Evolutionary conservation across 495 filamentous ascomycete species (phyloP).

Genomic region (Extremus antarcticus): DNA sequence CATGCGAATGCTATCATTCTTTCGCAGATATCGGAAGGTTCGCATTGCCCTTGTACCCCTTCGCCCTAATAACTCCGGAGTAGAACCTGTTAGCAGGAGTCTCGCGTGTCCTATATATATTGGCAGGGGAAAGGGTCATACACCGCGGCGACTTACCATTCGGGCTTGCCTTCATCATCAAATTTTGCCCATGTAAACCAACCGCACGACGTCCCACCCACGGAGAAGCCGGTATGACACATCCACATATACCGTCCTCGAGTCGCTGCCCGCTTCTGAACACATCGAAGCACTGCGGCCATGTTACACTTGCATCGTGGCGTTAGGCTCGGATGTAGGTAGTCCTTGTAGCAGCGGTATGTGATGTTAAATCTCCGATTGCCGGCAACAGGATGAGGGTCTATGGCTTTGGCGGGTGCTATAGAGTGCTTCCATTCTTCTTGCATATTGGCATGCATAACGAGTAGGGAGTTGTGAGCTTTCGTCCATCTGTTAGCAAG

Average conservation of each 20-base stretch:
- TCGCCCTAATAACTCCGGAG: too few species aligned
- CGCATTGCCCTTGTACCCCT: constrained; percentile 14
- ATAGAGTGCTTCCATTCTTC: constrained; percentile 73
- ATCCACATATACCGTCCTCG: constrained; percentile 86
- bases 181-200: constrained; percentile 90
- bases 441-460: constrained; percentile 93
- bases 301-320: constrained; percentile 58
- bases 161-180: constrained; percentile 72
- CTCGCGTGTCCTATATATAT: constrained; percentile 20
- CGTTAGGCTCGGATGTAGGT: constrained; percentile 59
- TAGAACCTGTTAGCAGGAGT: too few species aligned
- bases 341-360: constrained; percentile 73
- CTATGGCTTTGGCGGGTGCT: constrained; percentile 57
- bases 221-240: constrained; percentile 69
- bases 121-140: too few species aligned
- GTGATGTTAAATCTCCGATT: constrained; percentile 83
- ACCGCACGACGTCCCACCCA: constrained; percentile 63
- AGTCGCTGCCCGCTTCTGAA: constrained; percentile 63
- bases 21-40: constrained; percentile 7
- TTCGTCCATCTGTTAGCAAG: too few species aligned
- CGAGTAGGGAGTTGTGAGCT: constrained; percentile 84
- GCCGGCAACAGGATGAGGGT: constrained; percentile 70
- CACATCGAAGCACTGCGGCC: constrained; percentile 64
- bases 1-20: too few species aligned
- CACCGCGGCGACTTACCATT: too few species aligned